These are phyloP conservation scores for Heliosperma pusillum DNA, from an alignment of 148 eudicot species.

Conservation along the genomic window DNA sequence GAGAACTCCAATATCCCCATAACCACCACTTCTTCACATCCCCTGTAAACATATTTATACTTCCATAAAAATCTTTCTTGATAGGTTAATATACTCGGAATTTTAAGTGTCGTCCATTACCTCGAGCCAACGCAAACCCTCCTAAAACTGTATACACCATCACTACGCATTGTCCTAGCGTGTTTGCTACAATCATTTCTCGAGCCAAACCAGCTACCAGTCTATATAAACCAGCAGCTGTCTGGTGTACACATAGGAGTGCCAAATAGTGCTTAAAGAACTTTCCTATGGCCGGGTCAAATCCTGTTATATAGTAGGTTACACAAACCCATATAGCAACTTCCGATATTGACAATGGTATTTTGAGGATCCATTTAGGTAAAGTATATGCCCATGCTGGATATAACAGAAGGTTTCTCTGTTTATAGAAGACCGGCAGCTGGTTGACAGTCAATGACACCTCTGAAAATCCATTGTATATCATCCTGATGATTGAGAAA, in stretches of 20 bases:
- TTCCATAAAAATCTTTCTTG: too few species aligned
- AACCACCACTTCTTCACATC: slow-evolving; percentile 27
- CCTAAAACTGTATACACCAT: slow-evolving; percentile 25
- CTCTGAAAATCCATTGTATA: slow-evolving; percentile 31
- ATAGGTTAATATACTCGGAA: too few species aligned
- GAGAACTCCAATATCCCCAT: too few species aligned
- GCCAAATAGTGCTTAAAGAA: neutral
- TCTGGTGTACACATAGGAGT: slow-evolving; percentile 26
- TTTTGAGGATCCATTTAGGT: slow-evolving; percentile 34
- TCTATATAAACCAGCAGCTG: slow-evolving; percentile 28
- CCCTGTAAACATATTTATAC: slow-evolving; percentile 10
- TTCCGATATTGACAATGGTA: slow-evolving; percentile 26
- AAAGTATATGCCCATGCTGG: slow-evolving; percentile 39
- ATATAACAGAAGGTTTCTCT: slow-evolving; percentile 28
- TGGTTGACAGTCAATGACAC: slow-evolving; percentile 27
- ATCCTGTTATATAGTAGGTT: slow-evolving; percentile 37
- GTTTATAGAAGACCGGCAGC: slow-evolving; percentile 42
- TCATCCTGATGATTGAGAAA: slow-evolving; percentile 18
- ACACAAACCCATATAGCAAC: slow-evolving; percentile 24
- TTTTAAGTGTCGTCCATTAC: slow-evolving; percentile 10
- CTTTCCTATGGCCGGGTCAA: slow-evolving; percentile 29
- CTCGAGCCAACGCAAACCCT: slow-evolving; percentile 34
- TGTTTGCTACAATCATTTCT: slow-evolving; percentile 21
- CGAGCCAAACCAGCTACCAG: slow-evolving; percentile 24
- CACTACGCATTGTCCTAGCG: slow-evolving; percentile 22